Percentiles rank a stretch among this genome's conserved stretches.
Conservation (phyloP, 306 rosid species). For the Comarum palustre region DNA sequence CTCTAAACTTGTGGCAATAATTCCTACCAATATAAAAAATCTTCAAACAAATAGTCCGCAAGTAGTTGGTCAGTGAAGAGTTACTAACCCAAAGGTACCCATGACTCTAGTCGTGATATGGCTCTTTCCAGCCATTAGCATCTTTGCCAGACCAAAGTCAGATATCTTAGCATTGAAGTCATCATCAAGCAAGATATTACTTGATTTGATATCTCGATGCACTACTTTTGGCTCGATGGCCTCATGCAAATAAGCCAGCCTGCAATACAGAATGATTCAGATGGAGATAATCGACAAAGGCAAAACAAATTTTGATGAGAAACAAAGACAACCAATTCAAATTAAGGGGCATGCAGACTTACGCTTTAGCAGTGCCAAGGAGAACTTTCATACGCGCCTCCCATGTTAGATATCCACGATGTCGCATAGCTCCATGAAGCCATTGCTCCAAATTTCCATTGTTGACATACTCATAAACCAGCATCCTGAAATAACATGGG, state of each 20-base stretch:
- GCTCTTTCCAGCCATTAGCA: conserved; percentile 82
- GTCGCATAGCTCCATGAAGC: conserved; percentile 87
- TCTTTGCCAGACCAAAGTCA: conserved; percentile 89
- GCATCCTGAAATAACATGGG: conserved; percentile 48
- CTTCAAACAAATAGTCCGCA: conserved; percentile 1
- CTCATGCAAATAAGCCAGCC: conserved; percentile 91
- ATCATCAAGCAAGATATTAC: conserved; percentile 84
- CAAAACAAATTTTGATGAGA: background rate
- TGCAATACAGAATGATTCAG: conserved; percentile 36
- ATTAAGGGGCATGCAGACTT: conserved; percentile 28
- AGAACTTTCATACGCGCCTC: conserved; percentile 89
- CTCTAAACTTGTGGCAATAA: conserved; percentile 14
- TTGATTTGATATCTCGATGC: conserved; percentile 89
- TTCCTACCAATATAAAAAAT: background rate
- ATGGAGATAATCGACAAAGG: conserved; percentile 10
- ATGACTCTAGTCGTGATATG: conserved; percentile 90
- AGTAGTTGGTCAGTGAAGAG: background rate
- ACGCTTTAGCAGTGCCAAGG: conserved; percentile 91
- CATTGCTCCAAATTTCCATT: conserved; percentile 88
- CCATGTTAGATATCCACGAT: conserved; percentile 82
- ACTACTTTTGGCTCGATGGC: conserved; percentile 96
- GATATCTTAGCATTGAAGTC: conserved; percentile 92
- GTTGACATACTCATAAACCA: conserved; percentile 83
- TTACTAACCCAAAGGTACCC: conserved; percentile 95
- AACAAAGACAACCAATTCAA: conserved; percentile 5